Evolutionary conservation across 2,329 filamentous ascomycete genomes (phyloP).

Genomic region (Pseudocercospora pini-densiflorae): DNA sequence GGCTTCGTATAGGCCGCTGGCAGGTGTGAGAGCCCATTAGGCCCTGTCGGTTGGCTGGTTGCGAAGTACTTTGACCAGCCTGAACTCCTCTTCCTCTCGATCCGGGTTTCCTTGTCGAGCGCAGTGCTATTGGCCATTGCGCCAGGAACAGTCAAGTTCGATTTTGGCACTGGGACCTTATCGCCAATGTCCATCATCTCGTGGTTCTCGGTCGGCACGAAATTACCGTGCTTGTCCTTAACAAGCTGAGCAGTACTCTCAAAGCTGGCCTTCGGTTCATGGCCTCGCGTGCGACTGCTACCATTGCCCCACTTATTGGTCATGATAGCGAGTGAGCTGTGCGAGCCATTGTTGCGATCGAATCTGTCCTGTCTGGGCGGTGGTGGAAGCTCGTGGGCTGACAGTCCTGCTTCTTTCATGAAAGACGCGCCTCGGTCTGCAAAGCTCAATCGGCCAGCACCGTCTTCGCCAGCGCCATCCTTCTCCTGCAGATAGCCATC

Average conservation of each 20-base stretch:
- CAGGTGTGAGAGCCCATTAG: conserved; percentile 40
- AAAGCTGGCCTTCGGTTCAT: conserved; percentile 57
- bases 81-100: conserved; percentile 59
- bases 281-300: conserved; percentile 53
- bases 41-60: conserved; percentile 42
- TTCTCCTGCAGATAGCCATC: conserved; percentile 48
- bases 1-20: conserved; percentile 42
- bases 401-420: conserved; percentile 56
- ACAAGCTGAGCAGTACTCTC: conserved; percentile 65
- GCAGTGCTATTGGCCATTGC: conserved; percentile 27
- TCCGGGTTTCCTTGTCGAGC: conserved; percentile 38
- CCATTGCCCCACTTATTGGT: conserved; percentile 59
- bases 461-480: conserved; percentile 17
- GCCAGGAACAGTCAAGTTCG: conserved; percentile 28
- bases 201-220: conserved; percentile 45
- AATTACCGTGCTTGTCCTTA: conserved; percentile 58
- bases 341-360: conserved; percentile 27
- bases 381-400: conserved; percentile 37
- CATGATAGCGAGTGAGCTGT: conserved; percentile 54
- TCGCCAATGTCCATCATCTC: conserved; percentile 52
- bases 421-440: conserved; percentile 56
- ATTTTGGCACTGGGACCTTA: conserved; percentile 38
- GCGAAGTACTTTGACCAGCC: conserved; percentile 53
- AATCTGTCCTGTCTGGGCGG: conserved; percentile 23
- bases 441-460: conserved; percentile 50